Percentiles rank a stretch among this genome's conserved stretches.
Conservation (phyloP, 2,329 filamentous ascomycete species). For the Dothiorella sarmentorum region DNA sequence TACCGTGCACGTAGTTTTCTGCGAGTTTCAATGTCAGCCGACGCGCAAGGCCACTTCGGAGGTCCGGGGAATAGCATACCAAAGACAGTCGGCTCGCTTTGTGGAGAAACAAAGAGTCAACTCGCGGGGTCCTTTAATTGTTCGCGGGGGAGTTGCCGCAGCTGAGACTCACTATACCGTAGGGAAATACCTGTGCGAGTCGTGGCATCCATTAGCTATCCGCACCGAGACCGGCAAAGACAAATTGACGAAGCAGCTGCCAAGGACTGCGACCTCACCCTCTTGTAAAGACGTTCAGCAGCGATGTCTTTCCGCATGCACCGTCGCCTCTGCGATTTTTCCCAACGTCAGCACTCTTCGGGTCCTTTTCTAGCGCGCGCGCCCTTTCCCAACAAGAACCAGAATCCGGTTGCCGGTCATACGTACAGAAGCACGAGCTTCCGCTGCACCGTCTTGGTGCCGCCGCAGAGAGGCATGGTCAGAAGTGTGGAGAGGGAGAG, state of each 20-base stretch:
- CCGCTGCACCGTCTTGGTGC: slow-evolving; percentile 76
- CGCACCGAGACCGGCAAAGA: slow-evolving; percentile 7
- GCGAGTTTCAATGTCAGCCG: slow-evolving; percentile 24
- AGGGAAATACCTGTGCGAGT: slow-evolving; percentile 73
- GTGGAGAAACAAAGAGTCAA: slow-evolving; percentile 9
- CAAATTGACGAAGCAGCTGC: slow-evolving; percentile 23
- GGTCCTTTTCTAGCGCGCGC: slow-evolving; percentile 23
- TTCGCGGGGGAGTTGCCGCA: neutral
- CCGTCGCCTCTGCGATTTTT: slow-evolving; percentile 76
- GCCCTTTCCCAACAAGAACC: slow-evolving; percentile 15
- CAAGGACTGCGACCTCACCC: slow-evolving; percentile 56
- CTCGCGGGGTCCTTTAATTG: neutral
- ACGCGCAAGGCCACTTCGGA: neutral
- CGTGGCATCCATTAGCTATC: slow-evolving; percentile 23
- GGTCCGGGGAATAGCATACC: slow-evolving; percentile 40
- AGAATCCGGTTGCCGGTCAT: slow-evolving; percentile 20
- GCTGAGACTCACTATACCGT: slow-evolving; percentile 73
- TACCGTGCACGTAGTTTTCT: slow-evolving; percentile 98
- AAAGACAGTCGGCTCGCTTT: slow-evolving; percentile 88
- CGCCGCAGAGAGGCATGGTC: slow-evolving; percentile 49
- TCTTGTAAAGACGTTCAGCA: slow-evolving; percentile 97
- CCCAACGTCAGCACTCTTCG: slow-evolving; percentile 5
- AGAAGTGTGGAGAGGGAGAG: slow-evolving; percentile 18
- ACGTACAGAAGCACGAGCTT: slow-evolving; percentile 91
- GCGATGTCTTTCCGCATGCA: slow-evolving; percentile 93